phyloP scores from a whole-genome alignment of 768 basidiomycete species.

The Mycena galopus region DNA sequence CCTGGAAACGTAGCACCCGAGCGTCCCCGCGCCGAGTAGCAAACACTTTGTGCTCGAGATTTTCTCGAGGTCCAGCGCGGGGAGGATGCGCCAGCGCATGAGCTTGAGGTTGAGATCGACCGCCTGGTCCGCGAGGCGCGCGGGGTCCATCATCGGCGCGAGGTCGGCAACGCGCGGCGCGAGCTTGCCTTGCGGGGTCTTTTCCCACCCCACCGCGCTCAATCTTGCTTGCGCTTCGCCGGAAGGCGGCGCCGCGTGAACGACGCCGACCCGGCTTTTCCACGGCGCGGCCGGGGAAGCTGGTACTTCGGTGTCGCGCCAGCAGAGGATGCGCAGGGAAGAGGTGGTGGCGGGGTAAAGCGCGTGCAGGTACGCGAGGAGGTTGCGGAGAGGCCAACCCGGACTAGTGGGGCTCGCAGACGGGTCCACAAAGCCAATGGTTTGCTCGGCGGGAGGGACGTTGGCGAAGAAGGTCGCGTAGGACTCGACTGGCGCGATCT shows the following conservation, averaged over 20 bases:
- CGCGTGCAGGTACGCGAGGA: constrained; percentile 83
- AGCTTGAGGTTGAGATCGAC: constrained; percentile 98
- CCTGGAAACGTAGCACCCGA: constrained; percentile 96
- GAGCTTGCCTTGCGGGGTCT: constrained; percentile 88
- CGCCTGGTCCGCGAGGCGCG: constrained; percentile 91
- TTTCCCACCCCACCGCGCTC: constrained; percentile 94
- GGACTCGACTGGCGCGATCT: constrained; percentile 68
- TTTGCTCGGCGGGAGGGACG: constrained; percentile 51
- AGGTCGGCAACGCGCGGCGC: constrained; percentile 91
- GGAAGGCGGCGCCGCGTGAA: constrained; percentile 50
- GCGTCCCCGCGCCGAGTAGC: constrained; percentile 93
- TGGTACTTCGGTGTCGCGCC: constrained; percentile 76
- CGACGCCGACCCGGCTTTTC: constrained; percentile 74
- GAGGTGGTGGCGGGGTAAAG: constrained; percentile 64
- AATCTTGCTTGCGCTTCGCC: constrained; percentile 52
- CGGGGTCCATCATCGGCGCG: constrained; percentile 97
- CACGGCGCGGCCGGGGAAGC: constrained; percentile 53
- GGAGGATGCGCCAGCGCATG: constrained; percentile 98
- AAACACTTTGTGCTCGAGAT: constrained; percentile 85
- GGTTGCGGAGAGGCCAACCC: constrained; percentile 95
- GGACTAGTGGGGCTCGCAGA: constrained; percentile 81
- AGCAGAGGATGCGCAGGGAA: constrained; percentile 77
- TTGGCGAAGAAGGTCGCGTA: constrained; percentile 70
- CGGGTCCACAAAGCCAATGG: constrained; percentile 85
- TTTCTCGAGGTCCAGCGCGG: constrained; percentile 89